phyloP scores from a whole-genome alignment of 129 eudicot species.

The Saposhnikovia divaricata region DNA sequence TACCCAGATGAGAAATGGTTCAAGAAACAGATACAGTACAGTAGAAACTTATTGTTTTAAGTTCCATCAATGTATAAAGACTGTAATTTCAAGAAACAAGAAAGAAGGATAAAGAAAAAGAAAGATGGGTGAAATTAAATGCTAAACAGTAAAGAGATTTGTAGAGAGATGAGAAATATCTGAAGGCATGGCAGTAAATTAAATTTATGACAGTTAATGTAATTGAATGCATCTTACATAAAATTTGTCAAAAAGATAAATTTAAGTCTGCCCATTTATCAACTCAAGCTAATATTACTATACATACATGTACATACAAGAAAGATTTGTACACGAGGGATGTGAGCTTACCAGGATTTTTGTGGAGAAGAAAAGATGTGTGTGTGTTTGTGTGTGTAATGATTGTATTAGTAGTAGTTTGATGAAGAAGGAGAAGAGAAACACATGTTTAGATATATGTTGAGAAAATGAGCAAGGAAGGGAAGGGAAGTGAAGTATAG shows the following conservation, averaged over 20 bases:
- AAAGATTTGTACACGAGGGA: neutral
- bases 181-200: constrained; percentile 2
- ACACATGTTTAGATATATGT: neutral
- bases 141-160: constrained; percentile 6
- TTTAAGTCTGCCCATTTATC: neutral
- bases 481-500: neutral
- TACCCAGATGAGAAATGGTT: constrained; percentile 10
- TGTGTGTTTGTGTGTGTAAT: neutral
- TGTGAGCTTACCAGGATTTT: neutral
- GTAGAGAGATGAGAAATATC: neutral
- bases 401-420: no score
- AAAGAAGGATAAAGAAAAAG: neutral
- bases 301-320: neutral
- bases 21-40: neutral
- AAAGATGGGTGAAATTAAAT: constrained; percentile 2
- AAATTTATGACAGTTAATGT: neutral
- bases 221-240: constrained; percentile 10
- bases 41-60: neutral
- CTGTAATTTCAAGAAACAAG: neutral
- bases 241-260: constrained; percentile 9
- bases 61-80: neutral
- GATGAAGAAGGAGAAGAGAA: neutral
- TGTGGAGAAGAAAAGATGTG: neutral
- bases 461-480: neutral
- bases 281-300: neutral